Conservation (phyloP, 2,329 filamentous ascomycete genomes). For the Kalaharituber pfeilii region DNA sequence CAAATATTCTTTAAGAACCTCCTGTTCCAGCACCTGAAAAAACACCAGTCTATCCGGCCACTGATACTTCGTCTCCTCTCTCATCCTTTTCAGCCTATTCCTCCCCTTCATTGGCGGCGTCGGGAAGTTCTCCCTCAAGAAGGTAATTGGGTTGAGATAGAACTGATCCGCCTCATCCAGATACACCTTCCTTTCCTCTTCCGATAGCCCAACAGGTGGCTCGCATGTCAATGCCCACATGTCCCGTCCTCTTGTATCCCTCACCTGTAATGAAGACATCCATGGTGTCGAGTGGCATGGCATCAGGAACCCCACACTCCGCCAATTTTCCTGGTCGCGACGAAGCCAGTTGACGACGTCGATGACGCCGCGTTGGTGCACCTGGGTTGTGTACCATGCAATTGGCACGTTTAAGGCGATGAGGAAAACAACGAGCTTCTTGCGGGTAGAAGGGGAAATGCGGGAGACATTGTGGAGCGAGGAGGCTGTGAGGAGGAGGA, state of each 20-base stretch:
- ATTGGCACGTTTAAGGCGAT: constrained; percentile 52
- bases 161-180: constrained; percentile 83
- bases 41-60: constrained; percentile 21
- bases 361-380: constrained; percentile 68
- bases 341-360: constrained; percentile 60
- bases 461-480: constrained; percentile 25
- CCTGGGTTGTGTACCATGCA: constrained; percentile 52
- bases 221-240: constrained; percentile 84
- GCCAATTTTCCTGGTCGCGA: constrained; percentile 29
- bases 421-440: constrained; percentile 38
- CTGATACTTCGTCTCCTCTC: constrained; percentile 10
- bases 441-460: constrained; percentile 29
- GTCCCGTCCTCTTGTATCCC: constrained; percentile 44
- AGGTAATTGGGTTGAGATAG: constrained; percentile 47
- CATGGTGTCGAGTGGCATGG: constrained; percentile 94
- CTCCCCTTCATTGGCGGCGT: constrained; percentile 5
- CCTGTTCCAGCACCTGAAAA: constrained; percentile 17
- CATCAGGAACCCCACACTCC: constrained; percentile 57
- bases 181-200: constrained; percentile 46
- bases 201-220: constrained; percentile 45
- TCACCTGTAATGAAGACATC: constrained; percentile 59
- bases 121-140: constrained; percentile 34
- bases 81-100: constrained; percentile 6
- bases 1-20: constrained; percentile 7
- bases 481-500: constrained; percentile 63